A percentile compares a stretch with the other conserved stretches of the same genome.
Evolutionary conservation across 2,329 filamentous ascomycete genomes (phyloP).

Genomic region (Cytospora schulzeri): DNA sequence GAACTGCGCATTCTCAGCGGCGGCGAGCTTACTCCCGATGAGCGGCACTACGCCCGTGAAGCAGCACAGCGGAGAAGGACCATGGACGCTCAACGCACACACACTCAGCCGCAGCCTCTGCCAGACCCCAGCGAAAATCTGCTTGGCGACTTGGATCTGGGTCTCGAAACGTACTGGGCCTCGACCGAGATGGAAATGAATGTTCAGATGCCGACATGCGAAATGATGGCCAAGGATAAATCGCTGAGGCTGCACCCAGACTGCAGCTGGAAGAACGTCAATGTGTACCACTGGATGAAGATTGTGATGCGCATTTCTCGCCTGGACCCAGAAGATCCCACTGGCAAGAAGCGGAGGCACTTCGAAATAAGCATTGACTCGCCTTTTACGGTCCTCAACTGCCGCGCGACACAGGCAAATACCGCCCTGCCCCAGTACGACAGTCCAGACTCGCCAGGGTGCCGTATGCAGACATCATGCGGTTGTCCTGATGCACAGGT

Average conservation of each 20-base stretch:
- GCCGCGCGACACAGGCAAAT: constrained; percentile 89
- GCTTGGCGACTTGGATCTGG: constrained; percentile 75
- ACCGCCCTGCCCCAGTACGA: constrained; percentile 81
- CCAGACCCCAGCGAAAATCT: constrained; percentile 67
- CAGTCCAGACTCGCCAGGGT: constrained; percentile 55
- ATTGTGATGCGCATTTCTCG: constrained; percentile 92
- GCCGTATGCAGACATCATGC: constrained; percentile 51
- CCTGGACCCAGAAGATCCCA: constrained; percentile 74
- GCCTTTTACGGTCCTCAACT: constrained; percentile 90
- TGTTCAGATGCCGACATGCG: constrained; percentile 86
- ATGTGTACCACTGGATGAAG: constrained; percentile 97
- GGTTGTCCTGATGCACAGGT: constrained; percentile 56
- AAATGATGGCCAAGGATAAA: constrained; percentile 77
- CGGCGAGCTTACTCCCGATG: constrained; percentile 66
- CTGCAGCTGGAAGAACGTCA: constrained; percentile 90
- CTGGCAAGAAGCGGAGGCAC: constrained; percentile 73
- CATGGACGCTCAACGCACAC: constrained; percentile 50
- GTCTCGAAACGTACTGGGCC: constrained; percentile 72
- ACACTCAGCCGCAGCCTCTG: constrained; percentile 44
- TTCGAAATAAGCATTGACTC: constrained; percentile 98
- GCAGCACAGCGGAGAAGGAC: constrained; percentile 55
- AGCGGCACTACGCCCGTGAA: constrained; percentile 51
- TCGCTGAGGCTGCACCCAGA: constrained; percentile 75
- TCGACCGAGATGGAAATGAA: constrained; percentile 95
- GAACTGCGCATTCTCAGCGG: constrained; percentile 77